Conservation (phyloP, 441 rosid species). For the Arabidopsis lyrata region DNA sequence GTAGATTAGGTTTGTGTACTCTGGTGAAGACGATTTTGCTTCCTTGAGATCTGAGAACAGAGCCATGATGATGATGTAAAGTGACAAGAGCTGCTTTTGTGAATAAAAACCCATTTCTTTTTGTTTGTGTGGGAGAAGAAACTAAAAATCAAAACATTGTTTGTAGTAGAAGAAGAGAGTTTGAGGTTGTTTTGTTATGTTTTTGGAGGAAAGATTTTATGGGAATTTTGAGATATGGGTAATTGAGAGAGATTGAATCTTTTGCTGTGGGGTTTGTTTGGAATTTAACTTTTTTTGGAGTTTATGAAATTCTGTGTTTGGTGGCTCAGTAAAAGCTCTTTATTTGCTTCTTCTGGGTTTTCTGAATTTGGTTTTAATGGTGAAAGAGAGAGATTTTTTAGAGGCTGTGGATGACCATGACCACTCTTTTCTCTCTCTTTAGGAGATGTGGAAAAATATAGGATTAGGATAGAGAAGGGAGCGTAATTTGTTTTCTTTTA, state of each 20-base stretch:
- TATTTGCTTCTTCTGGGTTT: slow-evolving; percentile 18
- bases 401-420: slow-evolving; percentile 30
- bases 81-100: slow-evolving; percentile 20
- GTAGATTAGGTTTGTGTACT: slow-evolving; percentile 73
- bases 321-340: slow-evolving; percentile 42
- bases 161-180: slow-evolving; percentile 20
- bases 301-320: slow-evolving; percentile 32
- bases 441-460: slow-evolving; percentile 14
- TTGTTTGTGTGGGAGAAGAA: no score
- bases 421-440: slow-evolving; percentile 36
- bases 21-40: slow-evolving; percentile 64
- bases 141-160: slow-evolving; percentile 57
- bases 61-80: slow-evolving; percentile 49
- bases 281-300: slow-evolving; percentile 11
- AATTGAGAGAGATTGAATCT: slow-evolving; percentile 34
- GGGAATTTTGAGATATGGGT: slow-evolving; percentile 46
- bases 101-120: slow-evolving; percentile 58
- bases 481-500: not conserved
- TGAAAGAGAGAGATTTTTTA: slow-evolving; percentile 23
- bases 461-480: slow-evolving; percentile 32
- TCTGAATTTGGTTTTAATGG: slow-evolving; percentile 40
- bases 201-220: slow-evolving; percentile 23
- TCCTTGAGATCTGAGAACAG: slow-evolving; percentile 42
- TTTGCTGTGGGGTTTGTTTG: slow-evolving; percentile 31
- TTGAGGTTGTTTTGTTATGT: not conserved